Evolutionary conservation across 257 asterid genomes (phyloP), one percentile per base, ranked within the genome.

Genomic region (Fraxinus pennsylvanica): DNA sequence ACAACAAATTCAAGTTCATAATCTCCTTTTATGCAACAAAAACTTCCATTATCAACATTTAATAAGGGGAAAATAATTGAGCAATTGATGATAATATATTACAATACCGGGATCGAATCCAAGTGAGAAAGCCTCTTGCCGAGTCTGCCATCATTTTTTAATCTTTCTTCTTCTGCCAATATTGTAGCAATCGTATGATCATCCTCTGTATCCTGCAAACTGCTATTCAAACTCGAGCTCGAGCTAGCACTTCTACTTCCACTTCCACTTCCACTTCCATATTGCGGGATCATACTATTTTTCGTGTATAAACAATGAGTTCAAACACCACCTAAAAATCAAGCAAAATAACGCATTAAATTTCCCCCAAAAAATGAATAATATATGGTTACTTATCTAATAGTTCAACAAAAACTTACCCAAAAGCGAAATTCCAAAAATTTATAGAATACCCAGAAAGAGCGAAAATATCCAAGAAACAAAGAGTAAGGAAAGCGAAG

Each of bases 51-150:
- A 63, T 3, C 13, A 61, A 19, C 30, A 75, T 71, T 65, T 15
- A 25, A 63, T 59, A 63, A 63, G 69, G 69, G 69, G 36, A 63
- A 71, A 38, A 15, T 41, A 41, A 52, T 72, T 66, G 1, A 22
- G 17, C 57, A 80, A 57, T 6, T 21, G 69, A 78, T 52, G 13
- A 75, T 65, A 71, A 29, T 25, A 68, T 32, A n/a, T 21, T 21
- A n/a, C 29, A 80, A 65, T 86, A 95, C 98, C 87, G 98, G 96
- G 50, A 95, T 91, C 3, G 99, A 95, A 79, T 90, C 97, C 81
- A 95, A 85, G 83, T 95, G 99, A 25, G 99, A 92, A 63, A 95
- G 97, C 89, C 96, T 87, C 87, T 83, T 92, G 22, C 96, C 97
- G 71, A 91, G 97, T 66, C 75, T 91, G 57, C 85, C 85, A 54